These are phyloP conservation scores for Limonomyces culmigenus DNA, from an alignment of 1,284 basidiomycete genomes.

Conservation along the genomic window DNA sequence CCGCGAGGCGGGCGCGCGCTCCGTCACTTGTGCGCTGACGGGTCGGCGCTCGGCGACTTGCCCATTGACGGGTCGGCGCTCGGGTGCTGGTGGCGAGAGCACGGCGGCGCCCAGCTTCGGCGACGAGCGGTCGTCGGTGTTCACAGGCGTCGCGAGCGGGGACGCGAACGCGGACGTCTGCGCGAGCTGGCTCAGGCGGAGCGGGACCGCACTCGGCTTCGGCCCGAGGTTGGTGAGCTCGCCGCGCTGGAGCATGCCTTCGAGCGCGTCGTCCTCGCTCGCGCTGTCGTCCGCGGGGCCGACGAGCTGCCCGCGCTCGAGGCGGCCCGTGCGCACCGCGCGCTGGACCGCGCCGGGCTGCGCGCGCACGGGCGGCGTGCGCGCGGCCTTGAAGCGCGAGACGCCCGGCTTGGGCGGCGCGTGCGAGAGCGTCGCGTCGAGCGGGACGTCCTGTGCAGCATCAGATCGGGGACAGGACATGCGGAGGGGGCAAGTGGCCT, in stretches of 20 bases:
- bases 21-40: neutral
- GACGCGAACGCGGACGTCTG: slow-evolving; percentile 25
- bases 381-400: slow-evolving; percentile 54
- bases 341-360: slow-evolving; percentile 32
- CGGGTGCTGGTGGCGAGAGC: too few species aligned
- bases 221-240: slow-evolving; percentile 42
- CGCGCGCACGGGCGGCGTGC: slow-evolving; percentile 25
- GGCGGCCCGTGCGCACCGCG: slow-evolving; percentile 42
- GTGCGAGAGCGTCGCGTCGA: slow-evolving; percentile 19
- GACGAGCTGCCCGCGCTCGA: slow-evolving; percentile 36
- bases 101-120: slow-evolving; percentile 15
- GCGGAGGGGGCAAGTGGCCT: slow-evolving; percentile 8
- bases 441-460: slow-evolving; percentile 19
- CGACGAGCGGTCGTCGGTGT: slow-evolving; percentile 12
- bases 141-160: slow-evolving; percentile 13
- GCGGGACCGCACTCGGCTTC: slow-evolving; percentile 9
- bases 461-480: slow-evolving; percentile 1
- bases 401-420: slow-evolving; percentile 26
- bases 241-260: slow-evolving; percentile 35
- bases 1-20: neutral
- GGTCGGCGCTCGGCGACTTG: slow-evolving; percentile 13
- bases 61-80: too few species aligned
- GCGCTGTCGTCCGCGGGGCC: slow-evolving; percentile 39
- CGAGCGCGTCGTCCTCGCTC: slow-evolving; percentile 29
- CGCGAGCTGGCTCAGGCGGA: slow-evolving; percentile 5